Conservation (phyloP, 2,329 filamentous ascomycete genomes). For the Amauroascus niger region DNA sequence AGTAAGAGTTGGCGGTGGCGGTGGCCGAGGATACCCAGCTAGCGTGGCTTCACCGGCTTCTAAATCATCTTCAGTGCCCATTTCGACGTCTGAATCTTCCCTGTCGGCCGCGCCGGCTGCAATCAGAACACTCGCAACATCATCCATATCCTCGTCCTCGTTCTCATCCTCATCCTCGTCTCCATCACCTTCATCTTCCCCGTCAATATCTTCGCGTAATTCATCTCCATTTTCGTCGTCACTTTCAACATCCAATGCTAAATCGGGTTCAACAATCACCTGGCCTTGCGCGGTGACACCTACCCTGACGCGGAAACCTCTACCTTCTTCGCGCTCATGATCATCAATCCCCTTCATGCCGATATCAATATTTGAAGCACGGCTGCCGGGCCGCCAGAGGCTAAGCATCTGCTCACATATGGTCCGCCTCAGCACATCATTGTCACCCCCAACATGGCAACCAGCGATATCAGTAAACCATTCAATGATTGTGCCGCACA, state of each 20-base stretch:
- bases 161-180: slow-evolving; percentile 34
- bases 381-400: slow-evolving; percentile 77
- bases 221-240: slow-evolving; percentile 35
- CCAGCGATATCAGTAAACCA: slow-evolving; percentile 91
- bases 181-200: slow-evolving; percentile 29
- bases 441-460: slow-evolving; percentile 72
- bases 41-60: slow-evolving; percentile 70
- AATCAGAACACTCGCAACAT: neutral
- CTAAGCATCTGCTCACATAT: slow-evolving; percentile 88
- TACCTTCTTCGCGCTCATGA: slow-evolving; percentile 52
- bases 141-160: slow-evolving; percentile 32
- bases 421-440: slow-evolving; percentile 64
- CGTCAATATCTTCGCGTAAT: slow-evolving; percentile 34
- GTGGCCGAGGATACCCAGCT: slow-evolving; percentile 60
- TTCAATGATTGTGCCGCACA: slow-evolving; percentile 95
- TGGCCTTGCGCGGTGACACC: slow-evolving; percentile 31
- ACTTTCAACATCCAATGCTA: slow-evolving; percentile 34
- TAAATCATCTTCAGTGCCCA: slow-evolving; percentile 54
- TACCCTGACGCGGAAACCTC: slow-evolving; percentile 3
- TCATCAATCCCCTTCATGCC: slow-evolving; percentile 74
- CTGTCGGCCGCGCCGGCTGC: slow-evolving; percentile 40
- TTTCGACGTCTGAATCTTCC: slow-evolving; percentile 44
- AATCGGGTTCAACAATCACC: slow-evolving; percentile 28
- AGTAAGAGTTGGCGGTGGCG: slow-evolving; percentile 53
- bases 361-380: slow-evolving; percentile 66